Percentiles rank a stretch among this genome's conserved stretches.
These are phyloP conservation scores for Xerophyta viscosa DNA, from an alignment of 106 monocot genomes.

Conservation along the genomic window DNA sequence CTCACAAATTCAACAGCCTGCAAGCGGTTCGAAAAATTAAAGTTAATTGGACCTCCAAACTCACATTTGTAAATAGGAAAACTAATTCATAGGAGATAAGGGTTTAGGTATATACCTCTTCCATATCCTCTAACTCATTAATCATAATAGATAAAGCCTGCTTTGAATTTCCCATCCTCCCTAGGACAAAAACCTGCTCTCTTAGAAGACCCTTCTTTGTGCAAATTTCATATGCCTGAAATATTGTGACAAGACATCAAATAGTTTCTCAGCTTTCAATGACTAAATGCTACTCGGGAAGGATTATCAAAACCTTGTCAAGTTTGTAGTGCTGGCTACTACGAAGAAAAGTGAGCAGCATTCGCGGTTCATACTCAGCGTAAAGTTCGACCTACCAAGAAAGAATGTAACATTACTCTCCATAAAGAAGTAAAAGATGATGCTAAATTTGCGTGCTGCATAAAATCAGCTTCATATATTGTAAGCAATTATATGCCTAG, in stretches of 20 bases:
- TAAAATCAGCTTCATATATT: too few species aligned
- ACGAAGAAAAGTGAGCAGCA: slow-evolving; percentile 91
- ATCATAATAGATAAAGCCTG: slow-evolving; percentile 82
- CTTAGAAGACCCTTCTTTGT: slow-evolving; percentile 52
- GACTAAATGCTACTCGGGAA: too few species aligned
- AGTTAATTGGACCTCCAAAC: too few species aligned
- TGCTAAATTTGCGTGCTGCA: too few species aligned
- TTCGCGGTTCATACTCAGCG: slow-evolving; percentile 78
- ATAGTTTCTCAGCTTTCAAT: neutral
- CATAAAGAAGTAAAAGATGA: neutral
- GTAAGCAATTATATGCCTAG: too few species aligned
- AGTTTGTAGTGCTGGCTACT: slow-evolving; percentile 90
- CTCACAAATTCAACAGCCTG: slow-evolving; percentile 96
- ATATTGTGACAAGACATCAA: neutral
- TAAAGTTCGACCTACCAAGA: slow-evolving; percentile 79
- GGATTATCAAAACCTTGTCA: slow-evolving; percentile 97
- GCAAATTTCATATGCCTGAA: slow-evolving; percentile 92
- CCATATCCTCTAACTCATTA: slow-evolving; percentile 86
- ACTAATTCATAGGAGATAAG: neutral
- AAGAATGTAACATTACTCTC: neutral
- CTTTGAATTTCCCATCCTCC: slow-evolving; percentile 90
- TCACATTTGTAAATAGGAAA: too few species aligned
- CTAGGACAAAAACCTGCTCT: slow-evolving; percentile 90
- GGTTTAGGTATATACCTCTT: slow-evolving; percentile 46
- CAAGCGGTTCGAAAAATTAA: neutral